Evolutionary conservation across 805 yeast genomes (phyloP), one percentile per base, ranked within the genome.

Genomic region (Saccharomycopsis babjevae): DNA sequence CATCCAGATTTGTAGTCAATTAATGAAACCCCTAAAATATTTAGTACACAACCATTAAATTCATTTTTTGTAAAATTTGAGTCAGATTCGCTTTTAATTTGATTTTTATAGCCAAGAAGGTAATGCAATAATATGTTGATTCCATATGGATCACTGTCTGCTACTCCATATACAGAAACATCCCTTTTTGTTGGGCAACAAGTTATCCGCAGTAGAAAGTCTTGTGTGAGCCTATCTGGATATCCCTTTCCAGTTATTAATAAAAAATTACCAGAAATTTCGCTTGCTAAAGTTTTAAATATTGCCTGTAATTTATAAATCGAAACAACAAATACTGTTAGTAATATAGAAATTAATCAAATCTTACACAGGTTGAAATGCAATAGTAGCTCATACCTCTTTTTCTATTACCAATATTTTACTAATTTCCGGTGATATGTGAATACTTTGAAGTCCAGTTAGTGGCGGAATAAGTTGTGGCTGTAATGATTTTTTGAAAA

Each of bases 141-240:
- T 0, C 92, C 93, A 70, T 83, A 80, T 1, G 87, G 81, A 68
- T 87, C 93, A 32, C 85, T 77, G 70, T 87, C 93, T 30, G 83
- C 80, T 62, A 79, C 72, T 0, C 83, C 82, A 18, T 71, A 66
- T 16, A 83, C 43, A 5, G 30, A 15, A 20, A 39, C 16, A 38
- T 42, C 18, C 1, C n/a, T 36, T 50, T 43, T 28, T 25, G 39
- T 34, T 42, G 42, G 5, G 28, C 36, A 6, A 59, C 50, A 13
- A 69, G 55, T 34, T 80, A 59, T 56, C 59, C 63, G 3, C 68
- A 60, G 0, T 82, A 66, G 65, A 85, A 46, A 83, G 13, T 64
- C 61, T 59, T 76, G 74, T 0, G 90, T 84, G 16, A 82, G 67
- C 20, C 73, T 68, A 69, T 87, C 92, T 0, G 92, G 89, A 65